Evolutionary conservation across 2,329 filamentous ascomycete species (phyloP).

Genomic region (Zymoseptoria passerinii): DNA sequence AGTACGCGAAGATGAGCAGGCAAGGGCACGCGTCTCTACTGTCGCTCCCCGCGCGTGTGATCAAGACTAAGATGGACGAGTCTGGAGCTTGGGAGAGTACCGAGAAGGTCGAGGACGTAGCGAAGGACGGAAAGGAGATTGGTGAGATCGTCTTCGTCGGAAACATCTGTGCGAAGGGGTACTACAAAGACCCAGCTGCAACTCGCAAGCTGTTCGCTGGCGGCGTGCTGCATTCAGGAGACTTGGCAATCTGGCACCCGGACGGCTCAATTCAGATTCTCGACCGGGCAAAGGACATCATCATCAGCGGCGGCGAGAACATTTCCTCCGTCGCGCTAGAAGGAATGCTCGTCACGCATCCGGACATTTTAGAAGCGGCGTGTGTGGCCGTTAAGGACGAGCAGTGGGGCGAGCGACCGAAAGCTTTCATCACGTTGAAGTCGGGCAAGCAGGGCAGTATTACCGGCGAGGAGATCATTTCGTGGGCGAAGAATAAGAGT

Average conservation of each 20-base stretch:
- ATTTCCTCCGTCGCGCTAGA: conserved; percentile 92
- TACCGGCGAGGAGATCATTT: conserved; percentile 61
- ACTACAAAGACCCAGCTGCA: conserved; percentile 82
- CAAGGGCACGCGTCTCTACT: conserved; percentile 90
- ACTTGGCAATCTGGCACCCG: conserved; percentile 85
- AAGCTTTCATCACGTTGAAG: conserved; percentile 82
- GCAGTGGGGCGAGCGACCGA: conserved; percentile 94
- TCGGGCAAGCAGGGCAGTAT: conserved; percentile 45
- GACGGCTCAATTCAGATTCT: conserved; percentile 88
- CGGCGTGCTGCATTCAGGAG: conserved; percentile 79
- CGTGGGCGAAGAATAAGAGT: conserved; percentile 76
- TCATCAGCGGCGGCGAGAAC: conserved; percentile 95
- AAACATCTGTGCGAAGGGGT: conserved; percentile 86
- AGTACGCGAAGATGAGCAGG: conserved; percentile 81
- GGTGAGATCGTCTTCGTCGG: conserved; percentile 80
- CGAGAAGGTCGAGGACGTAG: conserved; percentile 58
- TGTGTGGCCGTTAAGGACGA: conserved; percentile 81
- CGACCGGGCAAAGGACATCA: conserved; percentile 94
- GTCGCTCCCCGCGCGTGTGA: conserved; percentile 68
- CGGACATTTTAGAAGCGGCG: conserved; percentile 80
- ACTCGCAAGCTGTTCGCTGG: conserved; percentile 82
- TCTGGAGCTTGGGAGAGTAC: conserved; percentile 27
- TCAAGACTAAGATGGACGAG: conserved; percentile 64
- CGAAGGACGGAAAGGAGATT: conserved; percentile 63
- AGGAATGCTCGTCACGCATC: conserved; percentile 79